Percentiles rank a stretch among this genome's conserved stretches.
phyloP scores from a whole-genome alignment of 495 filamentous ascomycete species.

The Podospora sp. region DNA sequence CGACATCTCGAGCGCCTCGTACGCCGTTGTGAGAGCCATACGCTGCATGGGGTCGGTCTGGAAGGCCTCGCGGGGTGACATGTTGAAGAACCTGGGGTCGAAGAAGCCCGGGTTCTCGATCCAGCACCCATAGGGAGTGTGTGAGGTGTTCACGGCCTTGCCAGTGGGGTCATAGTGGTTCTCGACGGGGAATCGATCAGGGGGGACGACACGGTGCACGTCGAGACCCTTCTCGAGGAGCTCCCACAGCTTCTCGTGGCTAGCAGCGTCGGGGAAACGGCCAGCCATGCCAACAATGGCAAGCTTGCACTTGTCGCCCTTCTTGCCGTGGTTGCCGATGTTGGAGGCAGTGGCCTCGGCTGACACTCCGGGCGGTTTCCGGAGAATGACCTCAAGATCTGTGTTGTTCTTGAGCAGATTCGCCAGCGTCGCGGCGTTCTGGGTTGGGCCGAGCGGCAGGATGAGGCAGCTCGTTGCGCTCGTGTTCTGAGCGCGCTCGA shows the following conservation, averaged over 20 bases:
- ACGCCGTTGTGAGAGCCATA: constrained; percentile 79
- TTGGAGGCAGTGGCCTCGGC: constrained; percentile 34
- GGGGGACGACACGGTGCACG: constrained; percentile 62
- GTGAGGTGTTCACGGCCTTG: constrained; percentile 74
- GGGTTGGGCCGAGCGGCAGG: constrained; percentile 56
- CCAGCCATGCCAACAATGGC: constrained; percentile 80
- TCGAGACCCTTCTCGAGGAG: constrained; percentile 67
- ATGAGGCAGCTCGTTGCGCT: constrained; percentile 51
- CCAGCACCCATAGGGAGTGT: constrained; percentile 87
- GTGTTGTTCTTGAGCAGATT: constrained; percentile 44
- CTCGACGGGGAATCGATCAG: constrained; percentile 77
- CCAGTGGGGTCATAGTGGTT: constrained; percentile 77
- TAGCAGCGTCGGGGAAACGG: constrained; percentile 70
- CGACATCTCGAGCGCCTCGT: constrained; percentile 89
- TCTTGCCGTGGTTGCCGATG: constrained; percentile 49
- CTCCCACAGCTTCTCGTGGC: constrained; percentile 70
- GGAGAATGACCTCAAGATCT: constrained; percentile 44
- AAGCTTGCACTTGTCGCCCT: constrained; percentile 46
- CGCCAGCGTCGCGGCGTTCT: constrained; percentile 47
- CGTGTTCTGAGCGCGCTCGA: constrained; percentile 42
- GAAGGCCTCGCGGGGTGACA: constrained; percentile 88
- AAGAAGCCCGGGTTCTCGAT: constrained; percentile 85
- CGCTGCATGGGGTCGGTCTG: constrained; percentile 91
- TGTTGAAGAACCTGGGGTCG: constrained; percentile 90
- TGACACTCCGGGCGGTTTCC: constrained; percentile 36